Evolutionary conservation across 164 flowering plant species (phyloP), one percentile per base, ranked within the genome.

Genomic region (Macadamia tetraphylla): DNA sequence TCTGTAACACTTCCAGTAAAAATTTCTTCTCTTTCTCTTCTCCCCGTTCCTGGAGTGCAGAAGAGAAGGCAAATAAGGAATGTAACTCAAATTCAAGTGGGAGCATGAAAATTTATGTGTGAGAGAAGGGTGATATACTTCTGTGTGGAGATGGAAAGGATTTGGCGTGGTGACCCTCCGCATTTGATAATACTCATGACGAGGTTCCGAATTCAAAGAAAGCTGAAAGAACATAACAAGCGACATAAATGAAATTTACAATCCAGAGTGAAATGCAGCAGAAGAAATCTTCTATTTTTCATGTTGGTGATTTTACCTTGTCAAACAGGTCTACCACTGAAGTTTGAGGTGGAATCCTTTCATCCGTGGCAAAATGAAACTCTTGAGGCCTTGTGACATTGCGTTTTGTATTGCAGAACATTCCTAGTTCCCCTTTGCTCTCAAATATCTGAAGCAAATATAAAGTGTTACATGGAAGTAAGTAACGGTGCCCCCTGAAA

Each of bases 331-430:
- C 92, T 64, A 68, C 67, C 23, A 92, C 86, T 48, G 78, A 6
- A 40, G 72, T 31, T 56, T 85, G 55, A 4, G 81, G 87, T 15
- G 92, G 88, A 59, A 88, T 82, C 78, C 99, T 81, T 68, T 89
- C 94, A 73, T 95, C 84, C 18, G 89, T 90, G 52, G 94, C 94
- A 72, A 95, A 95, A 71, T 91, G 92, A 67, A 95, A 95, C 67
- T 92, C 99, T 69, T 87, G 86, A 62, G 99, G 97, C 56, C 69
- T 70, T 1, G 99, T 95, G 1, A 86, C 78, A 30, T 85, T 87
- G 61, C 81, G 85, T 76, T 92, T 95, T 65, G 65, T 51, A 66
- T 85, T 86, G 70, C 87, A 81, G 55, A 85, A 88, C 12, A 95
- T 65, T 6, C 98, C 99, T 71, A 90, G 49, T 4, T 81, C 95